Evolutionary conservation across 345 rosid species (phyloP), one percentile per base, ranked within the genome.

Genomic region (Hypericum perforatum): DNA sequence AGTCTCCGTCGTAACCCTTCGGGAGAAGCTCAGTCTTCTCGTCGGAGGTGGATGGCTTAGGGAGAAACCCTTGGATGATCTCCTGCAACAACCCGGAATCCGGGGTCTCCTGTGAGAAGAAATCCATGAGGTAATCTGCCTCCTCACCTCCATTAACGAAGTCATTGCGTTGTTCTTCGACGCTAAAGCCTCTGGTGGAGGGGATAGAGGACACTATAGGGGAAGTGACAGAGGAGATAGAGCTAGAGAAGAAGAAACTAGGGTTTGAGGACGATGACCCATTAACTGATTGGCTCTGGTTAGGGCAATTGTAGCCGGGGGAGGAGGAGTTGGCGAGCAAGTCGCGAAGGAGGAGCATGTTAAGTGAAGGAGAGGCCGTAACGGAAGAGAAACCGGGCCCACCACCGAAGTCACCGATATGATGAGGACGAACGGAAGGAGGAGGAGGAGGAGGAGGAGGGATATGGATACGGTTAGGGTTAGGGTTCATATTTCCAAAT

Each of bases 71-170:
- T 50, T 72, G 88, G 44, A 92, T 78, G 54, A 92, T 68, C 45
- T 92, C 98, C 49, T 88, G 86, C 44, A 92, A 59, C 37, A 92
- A 64, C 7, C 98, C 98, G 9, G 97, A 83, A 63, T 76, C 80
- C 37, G 87, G 57, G 0, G 82, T 12, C 16, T 82, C 88, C 63
- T 73, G 71, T 0, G 78, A 76, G 57, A 82, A 73, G 54, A 84
- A 78, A 11, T 65, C 78, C 62, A 54, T 16, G 29, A 36, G 40
- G n/a, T 56, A 56, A 12, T 22, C 32, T 22, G 32, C 32, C 32
- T 22, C 32, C 32, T 22, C 32, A 4, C 32, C 32, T 22, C 32
- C 32, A 22, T 22, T 22, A 22, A 22, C 32, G 32, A 22, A 22
- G 2, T 22, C 32, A 4, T 22, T 1, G 32, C 32, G 1, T 22